Evolutionary conservation across 768 basidiomycete genomes (phyloP).

Genomic region (Termitomyces sp.): DNA sequence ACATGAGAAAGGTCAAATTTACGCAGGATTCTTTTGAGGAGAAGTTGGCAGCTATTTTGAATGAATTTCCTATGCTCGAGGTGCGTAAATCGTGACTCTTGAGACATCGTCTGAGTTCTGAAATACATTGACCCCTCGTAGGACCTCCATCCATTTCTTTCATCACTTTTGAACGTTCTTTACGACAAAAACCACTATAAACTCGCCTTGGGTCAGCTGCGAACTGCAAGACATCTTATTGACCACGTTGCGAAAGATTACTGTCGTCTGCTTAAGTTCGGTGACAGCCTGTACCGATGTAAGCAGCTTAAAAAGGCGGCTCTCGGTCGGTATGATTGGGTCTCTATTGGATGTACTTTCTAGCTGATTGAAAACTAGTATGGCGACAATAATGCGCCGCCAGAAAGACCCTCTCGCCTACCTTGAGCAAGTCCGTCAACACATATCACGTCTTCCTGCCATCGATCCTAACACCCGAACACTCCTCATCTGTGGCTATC

Average conservation of each 20-base stretch:
- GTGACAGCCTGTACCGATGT: conserved; percentile 95
- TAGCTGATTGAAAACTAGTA: conserved; percentile 37
- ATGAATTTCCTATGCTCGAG: conserved; percentile 97
- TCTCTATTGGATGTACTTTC: neutral
- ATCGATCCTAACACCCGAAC: conserved; percentile 99
- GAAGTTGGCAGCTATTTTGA: conserved; percentile 87
- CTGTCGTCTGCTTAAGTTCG: conserved; percentile 93
- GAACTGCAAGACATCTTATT: conserved; percentile 93
- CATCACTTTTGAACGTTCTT: conserved; percentile 94
- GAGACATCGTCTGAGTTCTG: neutral
- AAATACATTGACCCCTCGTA: conserved; percentile 12
- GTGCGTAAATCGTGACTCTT: conserved; percentile 40
- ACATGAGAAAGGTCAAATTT: conserved; percentile 99
- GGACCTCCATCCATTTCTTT: conserved; percentile 95
- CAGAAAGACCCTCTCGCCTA: conserved; percentile 99
- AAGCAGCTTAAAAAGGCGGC: conserved; percentile 98
- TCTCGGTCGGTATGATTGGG: conserved; percentile 78
- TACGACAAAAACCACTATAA: conserved; percentile 99
- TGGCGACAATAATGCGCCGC: conserved; percentile 98
- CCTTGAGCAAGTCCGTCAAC: conserved; percentile 98
- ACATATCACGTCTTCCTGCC: conserved; percentile 95
- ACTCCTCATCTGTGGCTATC: conserved; percentile 96
- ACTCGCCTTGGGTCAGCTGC: conserved; percentile 93
- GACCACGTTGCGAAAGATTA: conserved; percentile 98
- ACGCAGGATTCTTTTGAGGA: conserved; percentile 97